Evolutionary conservation across 2,329 filamentous ascomycete genomes (phyloP).

Genomic region (Hypoxylon sp.): DNA sequence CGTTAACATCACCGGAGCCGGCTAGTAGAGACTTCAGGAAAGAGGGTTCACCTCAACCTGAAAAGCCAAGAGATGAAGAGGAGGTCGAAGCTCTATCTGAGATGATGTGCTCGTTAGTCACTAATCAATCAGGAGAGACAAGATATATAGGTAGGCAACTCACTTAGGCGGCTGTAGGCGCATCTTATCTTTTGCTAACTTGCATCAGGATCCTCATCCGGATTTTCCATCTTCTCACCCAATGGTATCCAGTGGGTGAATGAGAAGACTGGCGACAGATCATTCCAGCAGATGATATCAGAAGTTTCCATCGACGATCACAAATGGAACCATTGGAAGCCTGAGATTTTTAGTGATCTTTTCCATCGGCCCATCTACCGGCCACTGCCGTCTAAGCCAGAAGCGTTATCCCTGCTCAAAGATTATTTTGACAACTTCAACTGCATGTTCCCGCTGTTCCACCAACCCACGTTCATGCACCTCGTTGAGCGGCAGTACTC

Average conservation of each 20-base stretch:
- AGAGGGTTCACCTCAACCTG: conserved; percentile 52
- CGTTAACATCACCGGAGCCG: conserved; percentile 63
- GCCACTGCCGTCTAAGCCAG: conserved; percentile 82
- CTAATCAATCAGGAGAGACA: conserved; percentile 92
- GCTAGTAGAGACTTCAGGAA: conserved; percentile 50
- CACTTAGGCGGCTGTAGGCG: conserved; percentile 1
- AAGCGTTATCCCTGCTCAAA: conserved; percentile 85
- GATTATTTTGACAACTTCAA: conserved; percentile 99
- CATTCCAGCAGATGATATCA: conserved; percentile 94
- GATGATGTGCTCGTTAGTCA: conserved; percentile 98
- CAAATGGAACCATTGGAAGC: conserved; percentile 97
- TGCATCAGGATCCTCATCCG: conserved; percentile 83
- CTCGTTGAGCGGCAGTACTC: conserved; percentile 95
- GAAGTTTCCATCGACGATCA: conserved; percentile 91
- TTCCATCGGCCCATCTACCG: conserved; percentile 87
- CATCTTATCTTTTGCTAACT: conserved; percentile 25
- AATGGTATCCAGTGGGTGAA: conserved; percentile 99
- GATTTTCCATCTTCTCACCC: conserved; percentile 98
- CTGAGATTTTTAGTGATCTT: conserved; percentile 93
- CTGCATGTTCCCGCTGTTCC: conserved; percentile 96
- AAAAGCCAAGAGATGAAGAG: conserved; percentile 62
- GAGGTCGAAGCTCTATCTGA: conserved; percentile 91
- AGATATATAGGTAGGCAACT: conserved; percentile 91
- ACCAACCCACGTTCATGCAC: conserved; percentile 98
- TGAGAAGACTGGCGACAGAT: conserved; percentile 93